Percentiles rank a stretch among this genome's conserved stretches.
phyloP scores from a whole-genome alignment of 1,284 basidiomycete genomes.

The Limonomyces culmigenus region DNA sequence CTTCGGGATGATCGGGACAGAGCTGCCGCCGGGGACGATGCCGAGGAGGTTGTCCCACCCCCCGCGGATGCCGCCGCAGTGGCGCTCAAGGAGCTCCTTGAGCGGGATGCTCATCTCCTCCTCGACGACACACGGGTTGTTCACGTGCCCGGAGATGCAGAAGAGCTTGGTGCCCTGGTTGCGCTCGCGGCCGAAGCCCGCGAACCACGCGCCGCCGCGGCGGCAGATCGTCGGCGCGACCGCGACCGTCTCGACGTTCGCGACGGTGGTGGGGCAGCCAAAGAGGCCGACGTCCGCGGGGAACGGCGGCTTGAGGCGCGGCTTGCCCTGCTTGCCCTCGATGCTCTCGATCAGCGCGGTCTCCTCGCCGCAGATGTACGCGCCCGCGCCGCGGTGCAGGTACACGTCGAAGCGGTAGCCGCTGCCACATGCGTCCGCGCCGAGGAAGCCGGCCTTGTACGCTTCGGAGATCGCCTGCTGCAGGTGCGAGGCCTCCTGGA shows the following conservation, averaged over 20 bases:
- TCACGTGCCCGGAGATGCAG: conserved; percentile 94
- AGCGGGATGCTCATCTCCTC: conserved; percentile 98
- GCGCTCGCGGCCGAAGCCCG: conserved; percentile 79
- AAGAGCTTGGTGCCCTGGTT: conserved; percentile 95
- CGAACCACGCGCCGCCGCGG: conserved; percentile 87
- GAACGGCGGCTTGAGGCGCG: conserved; percentile 97
- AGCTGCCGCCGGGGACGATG: conserved; percentile 89
- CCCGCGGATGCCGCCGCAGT: conserved; percentile 87
- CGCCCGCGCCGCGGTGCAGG: conserved; percentile 91
- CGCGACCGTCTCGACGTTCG: conserved; percentile 96
- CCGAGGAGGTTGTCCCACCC: conserved; percentile 96
- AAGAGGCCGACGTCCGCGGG: conserved; percentile 96
- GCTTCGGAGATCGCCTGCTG: conserved; percentile 94
- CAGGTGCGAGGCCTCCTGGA: conserved; percentile 86
- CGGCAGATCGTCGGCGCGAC: conserved; percentile 95
- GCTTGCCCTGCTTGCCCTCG: conserved; percentile 97
- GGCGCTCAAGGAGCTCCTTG: conserved; percentile 88
- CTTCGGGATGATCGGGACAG: conserved; percentile 87
- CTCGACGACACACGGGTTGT: conserved; percentile 95
- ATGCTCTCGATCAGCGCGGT: conserved; percentile 94
- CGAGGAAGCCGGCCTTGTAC: conserved; percentile 83
- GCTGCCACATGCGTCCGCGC: conserved; percentile 83
- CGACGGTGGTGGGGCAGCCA: conserved; percentile 93
- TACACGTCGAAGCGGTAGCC: conserved; percentile 96
- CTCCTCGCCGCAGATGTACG: conserved; percentile 98